These are phyloP conservation scores for Hyphodiscus sp. DNA, from an alignment of 2,329 filamentous ascomycete genomes.

Conservation along the genomic window DNA sequence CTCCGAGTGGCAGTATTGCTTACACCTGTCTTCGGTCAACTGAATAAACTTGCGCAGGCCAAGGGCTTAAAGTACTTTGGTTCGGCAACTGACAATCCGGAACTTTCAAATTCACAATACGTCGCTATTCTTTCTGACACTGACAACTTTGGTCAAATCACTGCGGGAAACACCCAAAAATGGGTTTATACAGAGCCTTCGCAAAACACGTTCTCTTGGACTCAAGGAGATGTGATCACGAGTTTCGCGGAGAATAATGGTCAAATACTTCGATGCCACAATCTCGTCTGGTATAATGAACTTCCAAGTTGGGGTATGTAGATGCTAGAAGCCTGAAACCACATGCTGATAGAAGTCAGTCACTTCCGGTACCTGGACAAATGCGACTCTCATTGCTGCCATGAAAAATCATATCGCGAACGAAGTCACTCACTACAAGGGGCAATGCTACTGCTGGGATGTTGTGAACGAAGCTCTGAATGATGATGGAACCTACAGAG, in stretches of 20 bases:
- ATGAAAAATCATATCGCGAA: constrained; percentile 56
- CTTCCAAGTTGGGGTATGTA: constrained; percentile 42
- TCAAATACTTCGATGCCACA: constrained; percentile 57
- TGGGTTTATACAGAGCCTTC: constrained; percentile 57
- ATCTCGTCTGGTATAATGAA: constrained; percentile 44
- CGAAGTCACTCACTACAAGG: constrained; percentile 52
- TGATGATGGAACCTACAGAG: constrained; percentile 49
- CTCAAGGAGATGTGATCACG: constrained; percentile 48
- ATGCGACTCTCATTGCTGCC: constrained; percentile 47
- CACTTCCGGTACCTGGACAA: constrained; percentile 46
- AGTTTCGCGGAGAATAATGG: constrained; percentile 41
- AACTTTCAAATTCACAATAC: constrained; percentile 44
- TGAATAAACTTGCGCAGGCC: constrained; percentile 40
- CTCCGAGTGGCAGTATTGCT: constrained; percentile 5
- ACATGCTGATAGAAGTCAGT: constrained; percentile 25
- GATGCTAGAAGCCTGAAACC: not conserved
- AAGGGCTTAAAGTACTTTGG: constrained; percentile 51
- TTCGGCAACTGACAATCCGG: constrained; percentile 52
- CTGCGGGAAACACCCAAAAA: constrained; percentile 57
- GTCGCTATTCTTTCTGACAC: constrained; percentile 46
- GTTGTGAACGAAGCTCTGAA: constrained; percentile 60
- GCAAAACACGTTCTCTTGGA: constrained; percentile 51
- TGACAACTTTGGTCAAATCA: constrained; percentile 58
- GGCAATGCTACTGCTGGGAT: constrained; percentile 58
- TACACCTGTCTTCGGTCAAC: constrained; percentile 11